These are phyloP conservation scores for Peronospora belbahrii DNA, from an alignment of 352 stramenopile genomes.

Conservation along the genomic window DNA sequence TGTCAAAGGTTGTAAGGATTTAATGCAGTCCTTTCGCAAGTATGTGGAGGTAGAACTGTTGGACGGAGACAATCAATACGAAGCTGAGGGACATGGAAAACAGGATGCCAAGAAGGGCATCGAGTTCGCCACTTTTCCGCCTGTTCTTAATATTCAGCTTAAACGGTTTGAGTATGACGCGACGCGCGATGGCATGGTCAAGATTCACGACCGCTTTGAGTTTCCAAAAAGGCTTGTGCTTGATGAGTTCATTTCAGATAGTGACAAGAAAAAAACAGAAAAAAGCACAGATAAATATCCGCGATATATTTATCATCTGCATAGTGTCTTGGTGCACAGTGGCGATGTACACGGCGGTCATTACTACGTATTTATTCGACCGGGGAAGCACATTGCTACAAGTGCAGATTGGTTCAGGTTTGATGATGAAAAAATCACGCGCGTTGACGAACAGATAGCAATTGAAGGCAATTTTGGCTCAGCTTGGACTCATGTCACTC, in stretches of 20 bases:
- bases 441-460: constrained; percentile 56
- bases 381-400: constrained; percentile 50
- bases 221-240: constrained; percentile 73
- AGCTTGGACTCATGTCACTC: constrained; percentile 8
- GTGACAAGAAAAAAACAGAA: neutral
- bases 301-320: constrained; percentile 65
- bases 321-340: constrained; percentile 82
- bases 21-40: constrained; percentile 87
- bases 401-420: constrained; percentile 77
- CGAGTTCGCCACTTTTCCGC: constrained; percentile 78
- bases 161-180: constrained; percentile 88
- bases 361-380: constrained; percentile 87
- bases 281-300: constrained; percentile 3
- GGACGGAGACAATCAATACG: constrained; percentile 92
- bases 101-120: constrained; percentile 88
- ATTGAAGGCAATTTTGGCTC: constrained; percentile 81
- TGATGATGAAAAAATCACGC: constrained; percentile 80
- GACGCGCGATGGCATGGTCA: constrained; percentile 82
- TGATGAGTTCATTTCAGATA: constrained; percentile 45
- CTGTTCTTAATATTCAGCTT: constrained; percentile 89
- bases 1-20: constrained; percentile 86
- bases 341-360: constrained; percentile 82
- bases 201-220: constrained; percentile 85
- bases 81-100: constrained; percentile 82
- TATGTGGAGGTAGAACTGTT: constrained; percentile 91